Percentiles rank a stretch among this genome's conserved stretches.
These are phyloP conservation scores for Neurospora hispaniola DNA, from an alignment of 495 filamentous ascomycete genomes.

Conservation along the genomic window DNA sequence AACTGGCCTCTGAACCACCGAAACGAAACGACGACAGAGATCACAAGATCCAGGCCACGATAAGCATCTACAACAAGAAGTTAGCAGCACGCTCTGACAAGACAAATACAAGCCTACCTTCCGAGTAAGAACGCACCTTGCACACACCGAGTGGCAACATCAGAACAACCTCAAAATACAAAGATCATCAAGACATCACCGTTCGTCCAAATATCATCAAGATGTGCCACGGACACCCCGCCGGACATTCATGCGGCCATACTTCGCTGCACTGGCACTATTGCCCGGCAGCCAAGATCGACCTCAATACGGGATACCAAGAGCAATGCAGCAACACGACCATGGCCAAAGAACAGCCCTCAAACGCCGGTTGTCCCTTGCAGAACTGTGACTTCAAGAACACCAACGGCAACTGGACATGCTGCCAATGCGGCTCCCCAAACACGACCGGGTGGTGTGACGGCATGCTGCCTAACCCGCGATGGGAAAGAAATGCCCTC, in stretches of 20 bases:
- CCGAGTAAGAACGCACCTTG: not conserved
- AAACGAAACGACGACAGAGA: not conserved
- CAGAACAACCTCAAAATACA: not conserved
- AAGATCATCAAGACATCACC: not conserved
- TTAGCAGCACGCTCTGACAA: not conserved
- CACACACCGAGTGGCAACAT: not conserved
- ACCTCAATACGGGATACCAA: slow-evolving; percentile 31
- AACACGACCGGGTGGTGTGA: slow-evolving; percentile 34
- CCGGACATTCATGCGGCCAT: slow-evolving; percentile 31
- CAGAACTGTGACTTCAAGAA: slow-evolving; percentile 31
- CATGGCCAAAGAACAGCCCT: slow-evolving; percentile 27
- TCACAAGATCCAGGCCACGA: not conserved
- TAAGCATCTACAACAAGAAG: not conserved
- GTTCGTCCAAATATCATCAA: slow-evolving; percentile 1
- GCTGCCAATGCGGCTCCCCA: slow-evolving; percentile 30
- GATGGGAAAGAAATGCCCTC: slow-evolving; percentile 25
- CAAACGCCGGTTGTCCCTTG: slow-evolving; percentile 27
- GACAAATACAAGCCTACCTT: not conserved
- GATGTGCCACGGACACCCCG: slow-evolving; percentile 37
- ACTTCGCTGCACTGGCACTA: slow-evolving; percentile 35
- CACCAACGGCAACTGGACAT: slow-evolving; percentile 30
- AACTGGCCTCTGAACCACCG: not conserved
- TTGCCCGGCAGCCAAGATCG: slow-evolving; percentile 30
- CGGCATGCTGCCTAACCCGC: slow-evolving; percentile 11
- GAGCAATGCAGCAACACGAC: slow-evolving; percentile 29